Evolutionary conservation across 129 eudicot genomes (phyloP).

Genomic region (Arctium lappa): DNA sequence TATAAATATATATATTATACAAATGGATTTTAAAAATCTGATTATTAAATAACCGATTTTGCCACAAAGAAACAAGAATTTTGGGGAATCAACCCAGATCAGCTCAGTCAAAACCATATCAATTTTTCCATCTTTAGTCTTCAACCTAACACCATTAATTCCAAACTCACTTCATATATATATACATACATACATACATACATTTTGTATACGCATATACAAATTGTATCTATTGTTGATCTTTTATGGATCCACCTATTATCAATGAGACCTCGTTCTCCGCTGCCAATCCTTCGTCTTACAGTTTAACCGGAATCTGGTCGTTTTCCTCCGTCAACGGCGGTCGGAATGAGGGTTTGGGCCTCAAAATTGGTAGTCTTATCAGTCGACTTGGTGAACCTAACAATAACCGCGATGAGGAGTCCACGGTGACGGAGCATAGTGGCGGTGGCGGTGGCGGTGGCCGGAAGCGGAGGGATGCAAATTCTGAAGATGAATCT

Average conservation of each 20-base stretch:
- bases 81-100: constrained; percentile 7
- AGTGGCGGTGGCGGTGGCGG: constrained; percentile 50
- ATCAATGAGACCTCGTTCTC: constrained; percentile 70
- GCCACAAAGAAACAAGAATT: constrained; percentile 7
- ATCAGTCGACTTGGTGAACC: constrained; percentile 32
- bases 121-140: constrained; percentile 16
- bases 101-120: constrained; percentile 13
- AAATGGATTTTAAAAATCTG: neutral
- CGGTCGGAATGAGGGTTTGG: constrained; percentile 28
- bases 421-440: constrained; percentile 73
- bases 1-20: neutral
- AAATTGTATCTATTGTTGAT: neutral
- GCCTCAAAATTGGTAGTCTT: constrained; percentile 49
- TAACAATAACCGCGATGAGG: constrained; percentile 35
- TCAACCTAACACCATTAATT: constrained; percentile 26
- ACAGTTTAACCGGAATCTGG: constrained; percentile 75
- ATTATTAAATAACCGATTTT: constrained; percentile 10
- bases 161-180: neutral
- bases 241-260: constrained; percentile 80
- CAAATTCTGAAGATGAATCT: constrained; percentile 47
- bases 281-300: constrained; percentile 74
- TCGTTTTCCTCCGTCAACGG: constrained; percentile 43
- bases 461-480: constrained; percentile 44
- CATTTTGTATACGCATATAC: neutral
- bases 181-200: constrained; percentile 20